Conservation (phyloP, 768 basidiomycete species). For the Lentinus brumalis region DNA sequence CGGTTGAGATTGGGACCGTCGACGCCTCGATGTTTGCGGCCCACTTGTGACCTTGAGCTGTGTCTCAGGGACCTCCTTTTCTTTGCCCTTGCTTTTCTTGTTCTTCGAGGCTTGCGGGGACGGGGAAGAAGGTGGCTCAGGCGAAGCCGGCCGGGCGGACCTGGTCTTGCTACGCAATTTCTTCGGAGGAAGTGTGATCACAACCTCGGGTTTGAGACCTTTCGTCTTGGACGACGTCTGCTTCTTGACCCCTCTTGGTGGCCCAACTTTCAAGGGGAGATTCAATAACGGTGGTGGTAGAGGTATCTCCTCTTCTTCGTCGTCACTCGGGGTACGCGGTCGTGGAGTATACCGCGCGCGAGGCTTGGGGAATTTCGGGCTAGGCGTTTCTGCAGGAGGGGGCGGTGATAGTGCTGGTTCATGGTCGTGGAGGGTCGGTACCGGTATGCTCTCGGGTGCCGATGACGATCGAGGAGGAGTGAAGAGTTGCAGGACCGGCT, state of each 20-base stretch:
- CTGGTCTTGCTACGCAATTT: background rate
- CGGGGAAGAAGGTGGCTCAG: background rate
- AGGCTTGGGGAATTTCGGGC: constrained; percentile 12
- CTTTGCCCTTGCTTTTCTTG: background rate
- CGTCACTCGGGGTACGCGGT: constrained; percentile 5
- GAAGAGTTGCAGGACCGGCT: constrained; percentile 7
- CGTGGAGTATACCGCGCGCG: constrained; percentile 17
- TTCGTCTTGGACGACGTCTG: background rate
- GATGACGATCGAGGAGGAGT: constrained; percentile 24
- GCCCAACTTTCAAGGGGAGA: background rate
- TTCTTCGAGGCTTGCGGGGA: background rate
- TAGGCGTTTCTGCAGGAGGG: constrained; percentile 4
- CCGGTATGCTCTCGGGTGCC: background rate
- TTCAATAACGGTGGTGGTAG: background rate
- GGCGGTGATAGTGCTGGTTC: background rate
- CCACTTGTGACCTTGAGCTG: background rate
- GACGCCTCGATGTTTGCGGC: background rate
- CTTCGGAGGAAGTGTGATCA: constrained; percentile 2
- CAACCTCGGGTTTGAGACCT: constrained; percentile 11
- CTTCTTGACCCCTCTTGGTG: background rate
- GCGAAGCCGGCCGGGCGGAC: background rate
- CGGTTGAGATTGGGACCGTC: background rate
- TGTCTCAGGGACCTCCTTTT: background rate
- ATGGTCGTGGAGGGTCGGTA: background rate
- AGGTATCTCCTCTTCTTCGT: background rate